A percentile compares a stretch with the other conserved stretches of the same genome.
phyloP scores from a whole-genome alignment of 164 flowering plant species.

The Magnolia kwangsiensis region DNA sequence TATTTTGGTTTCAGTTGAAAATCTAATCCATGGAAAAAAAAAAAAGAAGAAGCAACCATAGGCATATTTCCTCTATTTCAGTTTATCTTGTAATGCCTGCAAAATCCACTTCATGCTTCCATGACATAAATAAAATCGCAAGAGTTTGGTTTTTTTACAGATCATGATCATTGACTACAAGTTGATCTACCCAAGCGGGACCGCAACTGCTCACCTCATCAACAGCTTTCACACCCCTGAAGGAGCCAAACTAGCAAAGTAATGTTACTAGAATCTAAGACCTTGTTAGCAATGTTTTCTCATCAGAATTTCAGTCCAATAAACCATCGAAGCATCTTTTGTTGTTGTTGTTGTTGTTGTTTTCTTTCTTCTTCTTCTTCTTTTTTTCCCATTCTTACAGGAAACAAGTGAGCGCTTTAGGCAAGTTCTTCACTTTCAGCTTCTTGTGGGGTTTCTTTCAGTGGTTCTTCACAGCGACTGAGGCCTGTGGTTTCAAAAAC shows the following conservation, averaged over 20 bases:
- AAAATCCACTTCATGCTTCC: too few relatives aligned
- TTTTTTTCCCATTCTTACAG: slow-evolving; percentile 7
- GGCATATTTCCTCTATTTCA: too few relatives aligned
- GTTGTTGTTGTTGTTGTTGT: neutral
- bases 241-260: slow-evolving; percentile 62
- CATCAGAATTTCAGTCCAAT: neutral
- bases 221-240: slow-evolving; percentile 69
- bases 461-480: slow-evolving; percentile 29
- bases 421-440: slow-evolving; percentile 22
- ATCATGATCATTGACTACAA: slow-evolving; percentile 64
- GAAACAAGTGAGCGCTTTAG: slow-evolving; percentile 25
- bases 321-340: neutral
- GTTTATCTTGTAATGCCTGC: too few relatives aligned
- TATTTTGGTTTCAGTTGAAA: too few relatives aligned
- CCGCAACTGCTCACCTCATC: slow-evolving; percentile 67
- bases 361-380: neutral
- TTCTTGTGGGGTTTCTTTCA: slow-evolving; percentile 30
- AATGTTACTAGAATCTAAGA: neutral
- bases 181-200: slow-evolving; percentile 63
- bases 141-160: slow-evolving; percentile 22
- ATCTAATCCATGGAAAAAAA: too few relatives aligned
- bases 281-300: neutral
- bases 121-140: neutral
- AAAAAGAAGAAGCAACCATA: too few relatives aligned
- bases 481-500: slow-evolving; percentile 23